Evolutionary conservation across 352 stramenopile species (phyloP), one percentile per base, ranked within the genome.

Genomic region (Globisporangium perplexum): DNA sequence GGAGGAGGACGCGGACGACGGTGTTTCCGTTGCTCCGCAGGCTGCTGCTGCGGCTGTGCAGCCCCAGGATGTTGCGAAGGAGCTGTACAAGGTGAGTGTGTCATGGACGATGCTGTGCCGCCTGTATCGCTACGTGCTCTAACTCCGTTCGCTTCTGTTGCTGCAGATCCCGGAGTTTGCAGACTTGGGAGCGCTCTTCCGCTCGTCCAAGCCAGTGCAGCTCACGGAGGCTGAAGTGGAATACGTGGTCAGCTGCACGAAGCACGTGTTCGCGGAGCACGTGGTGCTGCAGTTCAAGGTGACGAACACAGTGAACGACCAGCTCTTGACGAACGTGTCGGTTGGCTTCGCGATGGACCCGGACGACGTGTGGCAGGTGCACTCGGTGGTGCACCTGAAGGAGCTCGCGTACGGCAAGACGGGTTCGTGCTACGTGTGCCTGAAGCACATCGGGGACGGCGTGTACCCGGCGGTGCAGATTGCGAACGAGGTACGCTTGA

Each of bases 241-340:
- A 81, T 99, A 99, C 69, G 88, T 98, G 39, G 96, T 99, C 33
- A 86, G 75, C 57, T 98, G 90, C 64, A 88, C 93, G 49, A 99
- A 99, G 73, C 97, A 99, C 67, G 89, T 99, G 41, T 98, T 99
- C 48, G 68, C 88, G 20, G 70, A 93, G 39, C 92, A 99, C 69
- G 79, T 99, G 47, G 96, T 99, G 18, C 62, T 94, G 14, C 82
- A 99, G 80, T 99, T 99, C 66, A 90, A 86, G 42, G 89, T 99
- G 55, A 83, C 96, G 48, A 99, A 99, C 81, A 99, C 97, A 0
- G 95, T 99, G 50, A 96, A 98, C 50, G 95, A 98, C 56, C 96
- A 99, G 78, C 77, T 97, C 30, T 75, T 99, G 52, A 86, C 91
- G 3, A 95, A 99, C 62, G 90, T 98, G 22, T 93, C 76, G 7